Evolutionary conservation across 202 grass and related monocot species (phyloP).

Genomic region (Schoenoplectus triqueter): DNA sequence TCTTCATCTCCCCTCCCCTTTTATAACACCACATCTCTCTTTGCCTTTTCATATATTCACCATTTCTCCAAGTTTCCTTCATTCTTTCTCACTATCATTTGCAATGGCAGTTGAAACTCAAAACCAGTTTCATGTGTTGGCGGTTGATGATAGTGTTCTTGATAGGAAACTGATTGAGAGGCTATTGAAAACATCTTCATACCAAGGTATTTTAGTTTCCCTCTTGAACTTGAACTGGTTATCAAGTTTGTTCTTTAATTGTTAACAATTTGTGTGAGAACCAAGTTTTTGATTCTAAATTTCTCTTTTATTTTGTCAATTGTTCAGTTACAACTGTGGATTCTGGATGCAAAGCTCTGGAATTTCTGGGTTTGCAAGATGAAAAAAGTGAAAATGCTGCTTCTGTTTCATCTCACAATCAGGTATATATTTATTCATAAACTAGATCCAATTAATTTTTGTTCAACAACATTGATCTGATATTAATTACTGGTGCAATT

Average conservation of each 20-base stretch:
- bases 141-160: constrained; percentile 82
- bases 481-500: constrained; percentile 29
- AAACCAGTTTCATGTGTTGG: constrained; percentile 76
- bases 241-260: background rate
- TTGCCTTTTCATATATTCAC: constrained; percentile 24
- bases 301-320: background rate
- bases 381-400: constrained; percentile 33
- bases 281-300: constrained; percentile 32
- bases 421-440: constrained; percentile 47
- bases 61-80: background rate
- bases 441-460: background rate
- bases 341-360: constrained; percentile 82
- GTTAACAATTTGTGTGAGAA: constrained; percentile 6
- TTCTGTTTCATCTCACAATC: constrained; percentile 47
- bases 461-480: constrained; percentile 21
- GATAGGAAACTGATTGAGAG: constrained; percentile 98
- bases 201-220: constrained; percentile 49
- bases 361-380: constrained; percentile 70
- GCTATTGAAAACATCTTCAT: constrained; percentile 91
- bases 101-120: constrained; percentile 54
- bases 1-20: too few relatives aligned
- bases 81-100: constrained; percentile 11
- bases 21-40: constrained; percentile 18
- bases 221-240: background rate
- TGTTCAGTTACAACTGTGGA: constrained; percentile 83